Conservation (phyloP, 1,284 basidiomycete species). For the Cryptococcus hybrid region DNA sequence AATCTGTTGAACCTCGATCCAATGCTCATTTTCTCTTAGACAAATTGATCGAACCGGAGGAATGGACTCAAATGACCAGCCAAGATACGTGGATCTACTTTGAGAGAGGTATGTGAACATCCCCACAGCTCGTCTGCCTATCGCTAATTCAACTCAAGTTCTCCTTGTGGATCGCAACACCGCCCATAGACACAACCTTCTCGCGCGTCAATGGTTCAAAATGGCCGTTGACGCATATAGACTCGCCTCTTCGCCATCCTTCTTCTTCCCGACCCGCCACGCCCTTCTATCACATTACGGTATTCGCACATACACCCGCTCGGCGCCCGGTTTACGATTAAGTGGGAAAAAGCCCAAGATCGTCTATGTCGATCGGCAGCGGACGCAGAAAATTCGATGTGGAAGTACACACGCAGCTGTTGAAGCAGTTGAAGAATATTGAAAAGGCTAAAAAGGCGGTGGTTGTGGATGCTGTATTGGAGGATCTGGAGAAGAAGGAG, state of each 20-base stretch:
- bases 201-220: slow-evolving; percentile 25
- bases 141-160: slow-evolving; percentile 9
- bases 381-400: slow-evolving; percentile 14
- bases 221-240: slow-evolving; percentile 23
- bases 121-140: background rate
- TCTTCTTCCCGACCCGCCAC: slow-evolving; percentile 3
- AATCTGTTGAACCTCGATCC: background rate
- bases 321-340: background rate
- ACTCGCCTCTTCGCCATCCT: slow-evolving; percentile 4
- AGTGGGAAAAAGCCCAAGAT: slow-evolving; percentile 11
- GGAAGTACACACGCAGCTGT: slow-evolving; percentile 1
- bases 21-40: background rate
- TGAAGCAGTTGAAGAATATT: slow-evolving; percentile 7
- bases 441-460: slow-evolving; percentile 2
- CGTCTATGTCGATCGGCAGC: slow-evolving; percentile 30
- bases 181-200: slow-evolving; percentile 19
- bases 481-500: slow-evolving; percentile 7
- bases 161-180: slow-evolving; percentile 25
- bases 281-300: background rate
- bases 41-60: slow-evolving; percentile 6
- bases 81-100: slow-evolving; percentile 13
- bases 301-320: slow-evolving; percentile 1
- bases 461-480: slow-evolving; percentile 1
- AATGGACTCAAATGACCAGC: slow-evolving; percentile 9
- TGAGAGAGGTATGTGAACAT: slow-evolving; percentile 11